phyloP scores from a whole-genome alignment of 805 yeast genomes.

The Zygoascus flipseniorum region DNA sequence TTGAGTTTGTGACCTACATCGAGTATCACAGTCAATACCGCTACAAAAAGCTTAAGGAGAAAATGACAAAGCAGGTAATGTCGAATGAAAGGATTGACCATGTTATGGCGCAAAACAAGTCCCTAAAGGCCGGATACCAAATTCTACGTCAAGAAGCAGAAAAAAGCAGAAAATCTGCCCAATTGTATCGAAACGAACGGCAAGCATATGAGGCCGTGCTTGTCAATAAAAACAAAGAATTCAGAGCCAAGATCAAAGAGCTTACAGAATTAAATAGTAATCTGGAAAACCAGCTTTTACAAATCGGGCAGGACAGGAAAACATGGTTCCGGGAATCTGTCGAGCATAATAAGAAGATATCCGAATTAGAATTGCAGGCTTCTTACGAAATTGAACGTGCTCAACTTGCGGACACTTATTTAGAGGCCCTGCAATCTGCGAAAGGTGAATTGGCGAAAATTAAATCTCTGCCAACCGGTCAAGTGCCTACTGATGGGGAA shows the following conservation, averaged over 20 bases:
- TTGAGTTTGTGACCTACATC: slow-evolving; percentile 49
- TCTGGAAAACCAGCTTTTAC: slow-evolving; percentile 19
- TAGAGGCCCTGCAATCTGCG: not conserved
- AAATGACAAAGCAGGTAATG: slow-evolving; percentile 22
- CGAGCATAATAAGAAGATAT: slow-evolving; percentile 23
- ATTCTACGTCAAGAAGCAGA: slow-evolving; percentile 24
- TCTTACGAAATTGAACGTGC: slow-evolving; percentile 4
- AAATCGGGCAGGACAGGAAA: slow-evolving; percentile 25
- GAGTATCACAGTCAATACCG: slow-evolving; percentile 38
- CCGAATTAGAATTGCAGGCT: slow-evolving; percentile 17
- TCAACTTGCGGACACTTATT: slow-evolving; percentile 2
- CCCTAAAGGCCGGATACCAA: slow-evolving; percentile 21
- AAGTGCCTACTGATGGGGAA: not conserved
- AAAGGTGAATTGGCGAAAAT: not conserved
- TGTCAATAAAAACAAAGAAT: slow-evolving; percentile 26
- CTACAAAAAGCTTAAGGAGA: slow-evolving; percentile 28
- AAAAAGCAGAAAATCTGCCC: slow-evolving; percentile 13
- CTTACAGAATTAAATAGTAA: slow-evolving; percentile 19
- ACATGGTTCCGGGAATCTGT: slow-evolving; percentile 25
- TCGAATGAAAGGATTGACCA: slow-evolving; percentile 25
- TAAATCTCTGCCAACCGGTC: not conserved
- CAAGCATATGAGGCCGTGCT: slow-evolving; percentile 29
- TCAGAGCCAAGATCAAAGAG: slow-evolving; percentile 19
- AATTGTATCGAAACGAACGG: slow-evolving; percentile 20
- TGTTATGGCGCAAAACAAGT: slow-evolving; percentile 23